Conservation (phyloP, 1,284 basidiomycete genomes). For the Moniliophthora roreri region DNA sequence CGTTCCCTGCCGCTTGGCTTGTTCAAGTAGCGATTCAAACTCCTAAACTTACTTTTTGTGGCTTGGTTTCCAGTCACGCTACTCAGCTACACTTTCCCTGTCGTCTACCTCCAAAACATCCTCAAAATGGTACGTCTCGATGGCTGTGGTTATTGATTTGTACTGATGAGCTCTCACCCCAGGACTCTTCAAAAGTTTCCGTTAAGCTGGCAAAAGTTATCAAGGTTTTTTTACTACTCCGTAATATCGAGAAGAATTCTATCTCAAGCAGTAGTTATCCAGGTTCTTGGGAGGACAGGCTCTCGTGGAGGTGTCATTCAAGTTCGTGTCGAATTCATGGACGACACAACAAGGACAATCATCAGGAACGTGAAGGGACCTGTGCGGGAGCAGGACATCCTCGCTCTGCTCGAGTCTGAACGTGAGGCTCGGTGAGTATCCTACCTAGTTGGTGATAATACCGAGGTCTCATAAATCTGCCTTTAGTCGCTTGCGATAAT, state of each 20-base stretch:
- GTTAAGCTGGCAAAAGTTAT: slow-evolving; percentile 96
- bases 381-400: slow-evolving; percentile 94
- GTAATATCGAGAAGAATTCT: slow-evolving; percentile 2
- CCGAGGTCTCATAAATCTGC: slow-evolving; percentile 1
- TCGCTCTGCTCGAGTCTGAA: slow-evolving; percentile 97
- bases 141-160: not conserved
- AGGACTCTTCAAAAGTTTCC: slow-evolving; percentile 67
- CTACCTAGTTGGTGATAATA: not conserved
- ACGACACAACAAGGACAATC: slow-evolving; percentile 94
- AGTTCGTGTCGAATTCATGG: slow-evolving; percentile 99
- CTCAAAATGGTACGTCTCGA: slow-evolving; percentile 32
- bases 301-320: slow-evolving; percentile 99
- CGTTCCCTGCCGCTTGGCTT: no score
- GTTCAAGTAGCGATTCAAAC: no score
- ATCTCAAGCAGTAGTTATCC: slow-evolving; percentile 13
- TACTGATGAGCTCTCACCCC: not conserved
- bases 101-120: slow-evolving; percentile 10
- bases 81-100: no score
- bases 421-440: slow-evolving; percentile 95
- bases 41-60: no score
- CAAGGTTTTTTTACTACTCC: slow-evolving; percentile 59
- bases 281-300: slow-evolving; percentile 98
- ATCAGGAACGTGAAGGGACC: slow-evolving; percentile 99
- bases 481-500: slow-evolving; percentile 42
- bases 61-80: no score